These are phyloP conservation scores for Ceratocystis papillata DNA, from an alignment of 2,329 filamentous ascomycete species.

Conservation along the genomic window DNA sequence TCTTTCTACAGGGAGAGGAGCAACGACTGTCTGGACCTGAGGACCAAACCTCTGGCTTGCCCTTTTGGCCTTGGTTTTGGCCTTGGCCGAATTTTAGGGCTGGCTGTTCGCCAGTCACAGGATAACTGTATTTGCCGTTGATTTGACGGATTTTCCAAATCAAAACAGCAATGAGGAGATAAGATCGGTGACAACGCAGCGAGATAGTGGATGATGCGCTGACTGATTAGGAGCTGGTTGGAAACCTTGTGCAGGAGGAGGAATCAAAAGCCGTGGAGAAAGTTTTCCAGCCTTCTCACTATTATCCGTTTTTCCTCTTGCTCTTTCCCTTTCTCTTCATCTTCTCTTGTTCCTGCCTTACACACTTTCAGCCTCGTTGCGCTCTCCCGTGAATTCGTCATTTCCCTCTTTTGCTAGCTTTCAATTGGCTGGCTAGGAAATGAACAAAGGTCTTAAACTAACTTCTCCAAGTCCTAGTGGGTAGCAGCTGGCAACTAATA, in stretches of 20 bases:
- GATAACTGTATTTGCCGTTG: background rate
- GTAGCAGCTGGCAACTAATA: background rate
- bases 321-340: background rate
- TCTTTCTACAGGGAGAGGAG: background rate
- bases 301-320: background rate
- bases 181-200: background rate
- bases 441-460: background rate
- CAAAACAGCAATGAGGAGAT: background rate
- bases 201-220: background rate
- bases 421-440: slow-evolving; percentile 2
- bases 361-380: background rate
- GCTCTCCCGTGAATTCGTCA: background rate
- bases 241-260: slow-evolving; percentile 12
- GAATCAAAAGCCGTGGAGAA: background rate
- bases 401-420: background rate
- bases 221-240: background rate
- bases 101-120: background rate
- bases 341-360: background rate
- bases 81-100: background rate
- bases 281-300: background rate
- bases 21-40: background rate
- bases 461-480: slow-evolving; percentile 6
- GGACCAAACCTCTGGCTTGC: no score
- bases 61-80: background rate
- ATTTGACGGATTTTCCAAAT: slow-evolving; percentile 8